Evolutionary conservation across 768 basidiomycete species (phyloP).

Genomic region (Ramaria sp.): DNA sequence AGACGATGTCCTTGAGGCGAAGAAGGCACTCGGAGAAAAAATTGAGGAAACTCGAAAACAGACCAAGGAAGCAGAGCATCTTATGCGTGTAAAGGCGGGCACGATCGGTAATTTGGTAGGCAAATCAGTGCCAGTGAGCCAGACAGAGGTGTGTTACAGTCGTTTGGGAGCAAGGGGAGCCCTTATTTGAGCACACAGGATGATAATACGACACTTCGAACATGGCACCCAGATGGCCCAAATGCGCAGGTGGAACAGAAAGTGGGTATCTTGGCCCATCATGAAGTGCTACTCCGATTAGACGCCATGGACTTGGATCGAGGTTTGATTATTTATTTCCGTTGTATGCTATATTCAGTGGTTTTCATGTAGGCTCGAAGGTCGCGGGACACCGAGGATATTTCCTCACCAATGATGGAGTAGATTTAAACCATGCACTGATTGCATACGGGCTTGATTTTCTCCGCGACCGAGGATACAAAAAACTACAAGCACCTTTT

Average conservation of each 20-base stretch:
- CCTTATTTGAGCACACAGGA: constrained; percentile 42
- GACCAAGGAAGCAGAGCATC: constrained; percentile 61
- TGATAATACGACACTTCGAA: constrained; percentile 73
- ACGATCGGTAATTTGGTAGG: constrained; percentile 91
- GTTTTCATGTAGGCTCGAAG: constrained; percentile 56
- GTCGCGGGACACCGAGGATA: constrained; percentile 93
- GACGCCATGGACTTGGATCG: constrained; percentile 97
- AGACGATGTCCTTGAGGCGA: constrained; percentile 74
- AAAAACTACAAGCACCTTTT: constrained; percentile 94
- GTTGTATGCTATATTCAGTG: not conserved
- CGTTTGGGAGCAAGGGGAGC: not conserved
- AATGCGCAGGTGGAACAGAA: constrained; percentile 61
- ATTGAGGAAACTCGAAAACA: constrained; percentile 69
- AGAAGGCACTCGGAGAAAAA: constrained; percentile 76
- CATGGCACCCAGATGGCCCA: constrained; percentile 79
- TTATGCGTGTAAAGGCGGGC: constrained; percentile 72
- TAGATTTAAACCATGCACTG: constrained; percentile 95
- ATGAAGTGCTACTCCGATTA: constrained; percentile 87
- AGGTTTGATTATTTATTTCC: constrained; percentile 32
- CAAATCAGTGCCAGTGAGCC: constrained; percentile 71
- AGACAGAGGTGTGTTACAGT: constrained; percentile 61
- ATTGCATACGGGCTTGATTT: constrained; percentile 94
- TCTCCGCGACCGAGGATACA: constrained; percentile 71
- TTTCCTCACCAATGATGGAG: constrained; percentile 90
- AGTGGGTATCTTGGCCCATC: constrained; percentile 85